Evolutionary conservation across 768 basidiomycete species (phyloP).

Genomic region (Hericium alpestre): DNA sequence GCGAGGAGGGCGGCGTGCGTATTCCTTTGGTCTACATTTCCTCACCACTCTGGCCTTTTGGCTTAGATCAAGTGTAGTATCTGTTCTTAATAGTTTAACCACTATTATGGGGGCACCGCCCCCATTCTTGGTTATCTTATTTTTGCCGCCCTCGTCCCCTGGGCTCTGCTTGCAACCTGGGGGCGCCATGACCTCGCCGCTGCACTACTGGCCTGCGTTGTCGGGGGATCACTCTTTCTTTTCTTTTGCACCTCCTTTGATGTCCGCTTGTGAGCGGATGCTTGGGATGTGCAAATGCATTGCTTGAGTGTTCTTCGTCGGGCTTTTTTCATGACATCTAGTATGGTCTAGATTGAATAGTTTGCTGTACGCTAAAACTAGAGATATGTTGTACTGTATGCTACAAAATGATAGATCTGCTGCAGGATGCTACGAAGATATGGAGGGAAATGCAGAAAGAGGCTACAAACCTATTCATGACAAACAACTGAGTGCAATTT

Average conservation of each 20-base stretch:
- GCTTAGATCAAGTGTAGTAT: constrained; percentile 98
- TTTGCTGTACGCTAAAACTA: too few species aligned
- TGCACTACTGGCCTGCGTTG: background rate
- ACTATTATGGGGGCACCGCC: constrained; percentile 26
- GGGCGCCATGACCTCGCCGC: background rate
- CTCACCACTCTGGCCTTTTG: constrained; percentile 89
- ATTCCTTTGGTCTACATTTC: constrained; percentile 3
- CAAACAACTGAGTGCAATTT: background rate
- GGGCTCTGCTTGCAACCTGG: background rate
- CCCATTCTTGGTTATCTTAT: constrained; percentile 24
- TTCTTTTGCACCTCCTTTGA: constrained; percentile 8
- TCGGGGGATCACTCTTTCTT: constrained; percentile 3
- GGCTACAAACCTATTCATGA: too few species aligned
- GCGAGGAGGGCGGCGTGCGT: background rate
- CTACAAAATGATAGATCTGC: too few species aligned
- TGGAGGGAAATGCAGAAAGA: too few species aligned
- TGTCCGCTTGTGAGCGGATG: background rate
- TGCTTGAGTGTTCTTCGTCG: background rate
- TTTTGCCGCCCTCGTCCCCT: constrained; percentile 18
- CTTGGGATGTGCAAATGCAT: constrained; percentile 4
- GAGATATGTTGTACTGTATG: too few species aligned
- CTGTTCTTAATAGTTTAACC: constrained; percentile 83
- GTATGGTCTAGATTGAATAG: background rate
- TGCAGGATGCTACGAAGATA: too few species aligned
- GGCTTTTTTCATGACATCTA: background rate